Base-by-base conservation (phyloP, 2,329 filamentous ascomycete species). In the Hawksworthiomyces lignivorus region DNA sequence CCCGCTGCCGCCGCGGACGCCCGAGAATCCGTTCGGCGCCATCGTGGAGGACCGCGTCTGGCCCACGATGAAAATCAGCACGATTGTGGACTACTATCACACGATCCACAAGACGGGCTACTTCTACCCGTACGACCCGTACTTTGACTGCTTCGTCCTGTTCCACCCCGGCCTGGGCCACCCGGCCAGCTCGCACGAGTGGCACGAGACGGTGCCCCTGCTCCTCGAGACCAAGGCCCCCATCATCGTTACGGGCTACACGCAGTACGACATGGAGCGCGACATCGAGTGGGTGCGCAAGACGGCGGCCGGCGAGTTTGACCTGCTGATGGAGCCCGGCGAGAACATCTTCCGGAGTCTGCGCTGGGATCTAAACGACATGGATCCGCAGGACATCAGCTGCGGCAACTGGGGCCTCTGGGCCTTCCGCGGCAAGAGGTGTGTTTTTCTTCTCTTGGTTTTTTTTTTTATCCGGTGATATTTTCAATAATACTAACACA, bases 91-190 rank as follows among this genome's bases (percentile, higher is more conserved):
- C 54, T 96, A 98, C 67, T 98, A 94, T 68, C 90, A 98, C 64
- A 97, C 87, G 3, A 77, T 98, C 53, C 90, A 98, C 67, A 80
- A 88, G 59, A 85, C 90, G 0, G 84, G 87, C 36, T 77, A 89
- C 58, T 98, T 97, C 67, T 80, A 85, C 44, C 92, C 94, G 0
- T 96, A 94, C 59, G 92, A 98, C 59, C 92, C 92, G 1, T 98
- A 98, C 67, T 95, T 98, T 62, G 92, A 98, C 69, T 92, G 86
- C 62, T 95, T 98, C 58, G 81, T 98, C 56, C 75, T 96, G 39
- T 98, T 97, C 72, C 94, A 98, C 57, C 94, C 94, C 0, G 94
- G 94, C 8, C 75, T 98, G 15, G 94, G 92, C 11, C 92, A 98
- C 61, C 89, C 94, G 1, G 87, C 89, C 12, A 90, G 84, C 56